These are phyloP conservation scores for Plantago major DNA, from an alignment of 257 asterid species.

Conservation along the genomic window DNA sequence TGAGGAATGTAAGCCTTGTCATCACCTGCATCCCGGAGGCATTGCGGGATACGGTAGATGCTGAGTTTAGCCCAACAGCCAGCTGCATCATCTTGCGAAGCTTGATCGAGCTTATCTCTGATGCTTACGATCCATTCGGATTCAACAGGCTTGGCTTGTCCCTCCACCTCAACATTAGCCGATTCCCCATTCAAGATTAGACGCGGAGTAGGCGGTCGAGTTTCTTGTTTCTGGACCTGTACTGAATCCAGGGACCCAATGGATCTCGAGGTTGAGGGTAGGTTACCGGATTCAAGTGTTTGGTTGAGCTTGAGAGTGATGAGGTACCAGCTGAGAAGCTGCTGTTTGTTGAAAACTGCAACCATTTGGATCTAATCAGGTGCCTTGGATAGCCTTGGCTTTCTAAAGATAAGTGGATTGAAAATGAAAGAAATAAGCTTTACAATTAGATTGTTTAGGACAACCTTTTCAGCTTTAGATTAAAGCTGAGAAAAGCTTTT, in stretches of 20 bases:
- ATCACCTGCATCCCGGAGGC: slow-evolving; percentile 51
- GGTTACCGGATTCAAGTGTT: slow-evolving; percentile 58
- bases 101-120: slow-evolving; percentile 66
- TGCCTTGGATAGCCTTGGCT: too few relatives aligned
- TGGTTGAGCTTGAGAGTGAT: slow-evolving; percentile 81
- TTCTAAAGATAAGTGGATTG: too few relatives aligned
- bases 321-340: slow-evolving; percentile 85
- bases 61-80: slow-evolving; percentile 65
- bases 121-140: slow-evolving; percentile 71
- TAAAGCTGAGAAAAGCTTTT: too few relatives aligned
- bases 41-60: slow-evolving; percentile 67
- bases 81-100: slow-evolving; percentile 54
- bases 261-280: slow-evolving; percentile 35
- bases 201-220: slow-evolving; percentile 24
- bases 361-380: slow-evolving; percentile 49
- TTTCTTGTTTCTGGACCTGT: slow-evolving; percentile 25
- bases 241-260: slow-evolving; percentile 28
- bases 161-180: slow-evolving; percentile 17
- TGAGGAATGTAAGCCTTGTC: slow-evolving; percentile 81
- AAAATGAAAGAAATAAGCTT: too few relatives aligned
- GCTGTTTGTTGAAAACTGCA: slow-evolving; percentile 84
- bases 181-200: slow-evolving; percentile 17
- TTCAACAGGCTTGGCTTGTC: slow-evolving; percentile 29
- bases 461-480: too few relatives aligned
- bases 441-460: too few relatives aligned